Base-by-base conservation (phyloP, 805 yeast species). In the Cyberlindnera amylophila region DNA sequence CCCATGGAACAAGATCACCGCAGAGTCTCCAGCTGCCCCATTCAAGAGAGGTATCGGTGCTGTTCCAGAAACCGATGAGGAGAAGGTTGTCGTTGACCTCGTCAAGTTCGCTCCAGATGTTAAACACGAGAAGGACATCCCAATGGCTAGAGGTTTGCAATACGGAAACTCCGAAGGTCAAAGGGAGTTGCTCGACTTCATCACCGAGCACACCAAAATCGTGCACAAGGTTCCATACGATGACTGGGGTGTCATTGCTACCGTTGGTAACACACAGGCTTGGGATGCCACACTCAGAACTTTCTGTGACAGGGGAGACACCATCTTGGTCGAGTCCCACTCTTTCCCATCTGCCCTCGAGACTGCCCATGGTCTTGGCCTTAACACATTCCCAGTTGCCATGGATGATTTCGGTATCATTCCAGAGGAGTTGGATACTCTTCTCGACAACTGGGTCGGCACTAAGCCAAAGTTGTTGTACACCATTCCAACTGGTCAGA, bases 401-500 rank as follows among this genome's bases (percentile, higher is more conserved):
- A 80, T 90, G 72, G 97, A 91, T 59, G 73, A 74, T 18, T 71
- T 74, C 47, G 98, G 98, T 48, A 72, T 88, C 39, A 64, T 82
- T 39, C 95, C 96, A 12, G 82, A 77, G 46, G 75, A 76, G 38
- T 69, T 91, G 42, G 90, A 72, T 30, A 53, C 62, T 10, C 63
- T 81, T 39, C 67, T 91, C 56, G 75, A 72, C 47, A 69, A 74
- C 59, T 90, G 97, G 97, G 71, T 72, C 12, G 81, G 74, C 32
- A 74, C 77, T 45, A 80, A 80, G 65, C 98, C 98, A 52, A 88
- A 84, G 65, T 69, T 91, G 46, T 71, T 91, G 54, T 93, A 93
- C 77, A 81, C 93, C 32, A 87, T 91, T 55, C 83, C 93, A 52
- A 93, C 98, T 8, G 99, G 99, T 49, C 98, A 93, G 71, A 91